Conservation (phyloP, 2,329 filamentous ascomycete species). For the Sarocladiaceae sp. region DNA sequence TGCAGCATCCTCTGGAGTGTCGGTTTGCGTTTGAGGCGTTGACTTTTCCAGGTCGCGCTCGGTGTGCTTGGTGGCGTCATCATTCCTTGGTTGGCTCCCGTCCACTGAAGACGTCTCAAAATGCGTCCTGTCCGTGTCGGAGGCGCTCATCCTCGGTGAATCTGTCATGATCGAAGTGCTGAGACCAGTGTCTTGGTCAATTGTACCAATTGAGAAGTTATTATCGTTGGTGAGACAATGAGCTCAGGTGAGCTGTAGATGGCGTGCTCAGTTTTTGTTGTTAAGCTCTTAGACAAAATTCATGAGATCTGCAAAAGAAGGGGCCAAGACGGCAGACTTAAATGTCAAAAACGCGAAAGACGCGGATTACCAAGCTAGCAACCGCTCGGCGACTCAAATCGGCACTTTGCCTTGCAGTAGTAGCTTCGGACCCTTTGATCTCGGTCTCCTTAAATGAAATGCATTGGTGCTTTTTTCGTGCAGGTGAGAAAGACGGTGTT, state of each 20-base stretch:
- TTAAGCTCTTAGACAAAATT: background rate
- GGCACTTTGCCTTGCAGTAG: background rate
- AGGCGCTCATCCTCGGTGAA: slow-evolving; percentile 8
- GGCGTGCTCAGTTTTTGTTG: background rate
- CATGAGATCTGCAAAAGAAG: background rate
- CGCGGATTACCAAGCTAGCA: background rate
- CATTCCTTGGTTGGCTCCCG: background rate
- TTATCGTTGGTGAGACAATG: background rate
- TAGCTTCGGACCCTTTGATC: too few relatives aligned
- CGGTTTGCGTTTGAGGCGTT: background rate
- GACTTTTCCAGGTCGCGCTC: slow-evolving; percentile 1
- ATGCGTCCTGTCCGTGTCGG: slow-evolving; percentile 6
- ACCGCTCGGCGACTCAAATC: background rate
- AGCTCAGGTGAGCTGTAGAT: too few relatives aligned
- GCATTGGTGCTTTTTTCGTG: too few relatives aligned
- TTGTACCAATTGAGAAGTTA: too few relatives aligned
- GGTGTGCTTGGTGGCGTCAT: background rate
- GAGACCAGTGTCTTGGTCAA: too few relatives aligned
- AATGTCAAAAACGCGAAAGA: background rate
- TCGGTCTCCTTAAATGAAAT: too few relatives aligned
- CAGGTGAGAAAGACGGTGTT: too few relatives aligned
- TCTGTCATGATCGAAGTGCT: background rate
- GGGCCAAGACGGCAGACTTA: background rate
- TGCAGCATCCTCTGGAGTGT: background rate
- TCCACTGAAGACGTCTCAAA: background rate